Evolutionary conservation across 768 basidiomycete genomes (phyloP), one percentile per base, ranked within the genome.

Genomic region (Auriscalpium vulgare): DNA sequence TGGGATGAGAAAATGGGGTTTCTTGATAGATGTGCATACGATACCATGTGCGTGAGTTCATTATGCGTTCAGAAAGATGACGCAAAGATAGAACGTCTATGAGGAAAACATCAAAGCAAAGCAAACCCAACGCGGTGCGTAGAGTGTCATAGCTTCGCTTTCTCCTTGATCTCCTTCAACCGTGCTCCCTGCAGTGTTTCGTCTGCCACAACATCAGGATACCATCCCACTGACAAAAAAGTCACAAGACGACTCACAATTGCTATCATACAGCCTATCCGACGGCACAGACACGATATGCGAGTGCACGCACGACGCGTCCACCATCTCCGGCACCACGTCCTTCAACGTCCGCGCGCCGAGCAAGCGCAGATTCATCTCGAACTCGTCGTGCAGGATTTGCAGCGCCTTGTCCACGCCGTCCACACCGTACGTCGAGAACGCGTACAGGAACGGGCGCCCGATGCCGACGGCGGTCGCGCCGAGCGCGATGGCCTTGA

Each of bases 311-410:
- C 83, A 85, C 1, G 81, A 80, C 11, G 84, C 83, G 59, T 97
- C 92, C 8, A 98, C 91, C 95, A 98, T 95, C 46, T 83, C 81
- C 0, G 88, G 90, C 0, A 84, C 82, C 55, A 98, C 74, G 37
- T 97, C 91, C 53, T 78, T 78, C 46, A 98, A 68, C 0, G 80
- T 87, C 4, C 78, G 82, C 0, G 94, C 94, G 8, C 95, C 95
- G 34, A 99, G 71, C 1, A 98, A 76, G 14, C 95, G 86, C 81
- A 97, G 80, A 71, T 95, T 94, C 95, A 98, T 97, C 75, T 95
- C 91, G 63, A 99, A 92, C 69, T 99, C 95, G 62, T 95, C 91
- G 92, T 79, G 78, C 47, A 95, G 69, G 51, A 95, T 90, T 63
- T 89, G 80, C 53, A 97, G 65, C 1, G 91, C 90, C 60, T 80